Evolutionary conservation across 2,329 filamentous ascomycete species (phyloP).

Genomic region (Elsinoe necatrix): DNA sequence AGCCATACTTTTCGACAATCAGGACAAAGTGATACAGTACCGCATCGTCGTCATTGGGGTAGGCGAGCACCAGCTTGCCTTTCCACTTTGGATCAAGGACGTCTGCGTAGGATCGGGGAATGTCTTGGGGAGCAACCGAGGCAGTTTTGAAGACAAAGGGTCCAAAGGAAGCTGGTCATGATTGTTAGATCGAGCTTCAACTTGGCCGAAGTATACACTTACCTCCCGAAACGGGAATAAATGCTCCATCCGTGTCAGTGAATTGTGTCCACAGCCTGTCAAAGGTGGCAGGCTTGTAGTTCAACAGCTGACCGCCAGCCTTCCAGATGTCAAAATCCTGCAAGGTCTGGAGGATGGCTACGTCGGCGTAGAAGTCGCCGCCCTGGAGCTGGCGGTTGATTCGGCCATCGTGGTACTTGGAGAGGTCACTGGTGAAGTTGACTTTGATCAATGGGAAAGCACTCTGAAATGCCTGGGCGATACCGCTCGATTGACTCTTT

Average conservation of each 20-base stretch:
- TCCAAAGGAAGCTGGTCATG: constrained; percentile 16
- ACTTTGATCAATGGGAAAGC: constrained; percentile 44
- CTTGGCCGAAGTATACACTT: background rate
- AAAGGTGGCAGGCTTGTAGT: constrained; percentile 44
- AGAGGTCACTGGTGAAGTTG: constrained; percentile 48
- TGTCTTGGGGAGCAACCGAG: constrained; percentile 23
- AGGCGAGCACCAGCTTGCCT: constrained; percentile 46
- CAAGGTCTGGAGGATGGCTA: constrained; percentile 42
- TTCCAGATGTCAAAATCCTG: constrained; percentile 48
- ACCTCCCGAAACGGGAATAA: background rate
- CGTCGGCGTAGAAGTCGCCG: constrained; percentile 40
- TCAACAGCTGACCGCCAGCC: constrained; percentile 38
- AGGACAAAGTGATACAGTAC: constrained; percentile 45
- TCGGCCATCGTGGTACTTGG: constrained; percentile 46
- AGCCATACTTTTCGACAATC: constrained; percentile 35
- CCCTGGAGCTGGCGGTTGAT: constrained; percentile 32
- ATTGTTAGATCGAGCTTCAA: background rate
- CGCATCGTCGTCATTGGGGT: constrained; percentile 52
- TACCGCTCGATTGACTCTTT: constrained; percentile 28
- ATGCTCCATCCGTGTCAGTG: background rate
- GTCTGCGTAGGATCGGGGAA: constrained; percentile 37
- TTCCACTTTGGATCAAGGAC: constrained; percentile 45
- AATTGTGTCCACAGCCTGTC: constrained; percentile 30
- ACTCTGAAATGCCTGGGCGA: constrained; percentile 40
- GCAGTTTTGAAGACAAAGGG: constrained; percentile 31